Evolutionary conservation across 306 rosid species (phyloP), one percentile per base, ranked within the genome.

Genomic region (Fagus crenata): DNA sequence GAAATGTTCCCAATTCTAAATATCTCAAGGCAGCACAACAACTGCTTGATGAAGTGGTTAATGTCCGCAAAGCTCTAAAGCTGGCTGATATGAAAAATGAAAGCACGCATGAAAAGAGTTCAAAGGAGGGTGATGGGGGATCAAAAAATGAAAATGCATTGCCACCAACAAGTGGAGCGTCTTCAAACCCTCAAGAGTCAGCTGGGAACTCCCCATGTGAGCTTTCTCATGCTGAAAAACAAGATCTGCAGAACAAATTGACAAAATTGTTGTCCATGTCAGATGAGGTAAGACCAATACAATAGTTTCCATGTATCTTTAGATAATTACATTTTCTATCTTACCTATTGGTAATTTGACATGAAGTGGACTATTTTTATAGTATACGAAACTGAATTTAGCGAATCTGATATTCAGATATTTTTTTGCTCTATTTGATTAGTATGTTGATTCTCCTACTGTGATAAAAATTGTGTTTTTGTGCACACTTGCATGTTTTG

Each of bases 41-140:
- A 75, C 81, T 90, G 75, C 97, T 92, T 35, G 95, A 88, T 82
- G 97, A 92, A 84, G 91, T 85, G 69, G 97, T 87, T 79, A 89
- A 88, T 77, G 89, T 92, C 67, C 84, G 81, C 40, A 87, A 84
- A 74, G 90, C 95, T 53, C 67, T 85, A 37, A 90, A 88, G 79
- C 84, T 55, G 79, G 74, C 86, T 2, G 81, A 78, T 41, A 41
- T 77, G 77, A 89, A 83, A 74, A 85, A 80, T 40, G 83, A 76
- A 49, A 70, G 81, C 75, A 41, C 86, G 46, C 81, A 67, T 33
- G 92, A 84, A 64, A 82, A 74, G 72, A 79, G 76, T 40, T 73
- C 74, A 31, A 84, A 83, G 77, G 87, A 83, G 67, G 85, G 78
- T 22, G 91, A 88, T 73, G 84, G 71, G 18, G 86, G 80, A 64